Base-by-base conservation (phyloP, 2,329 filamentous ascomycete species). In the Exophiala mesophila region DNA sequence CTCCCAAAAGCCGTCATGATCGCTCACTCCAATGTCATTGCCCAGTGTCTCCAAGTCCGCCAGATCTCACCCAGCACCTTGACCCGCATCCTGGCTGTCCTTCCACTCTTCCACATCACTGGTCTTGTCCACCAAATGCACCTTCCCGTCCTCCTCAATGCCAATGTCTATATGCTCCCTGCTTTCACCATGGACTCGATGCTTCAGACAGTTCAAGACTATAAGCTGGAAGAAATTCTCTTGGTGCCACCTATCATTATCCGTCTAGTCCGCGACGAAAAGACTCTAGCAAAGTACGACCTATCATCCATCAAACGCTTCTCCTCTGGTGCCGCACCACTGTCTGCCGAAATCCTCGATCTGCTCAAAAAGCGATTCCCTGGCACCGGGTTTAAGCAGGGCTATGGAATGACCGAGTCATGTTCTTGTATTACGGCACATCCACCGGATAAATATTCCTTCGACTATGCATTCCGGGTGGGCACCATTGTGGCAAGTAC, bases 341-440 rank as follows among this genome's bases (percentile, higher is more conserved):
- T 80, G 3, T 69, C 67, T 2, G 64, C 67, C 4, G 74, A 82
- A 55, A 73, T 83, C 40, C 66, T 82, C 12, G 68, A 73, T 17
- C 66, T 73, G 17, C 63, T 83, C 10, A 61, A 75, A 44, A 64
- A 68, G 46, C 72, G 70, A 35, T 82, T 81, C 53, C 79, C 78
- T 0, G 45, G 46, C 12, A 77, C 73, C 0, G 77, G 76, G 0
- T 80, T 83, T 59, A 78, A 78, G 53, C 79, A 82, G 55, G 78
- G 77, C 2, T 83, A 82, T 53, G 80, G 80, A 19, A 83, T 84
- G 78, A 84, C 80, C 0, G 80, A 83, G 58, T 75, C 70, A 1
- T 83, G 77, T 57, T 71, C 67, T 2, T 82, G 77, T 50, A 79
- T 84, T 48, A 81, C 78, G 0, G 70, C 74, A 0, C 78, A 82